Evolutionary conservation across 441 rosid species (phyloP).

Genomic region (Erodium moschatum): DNA sequence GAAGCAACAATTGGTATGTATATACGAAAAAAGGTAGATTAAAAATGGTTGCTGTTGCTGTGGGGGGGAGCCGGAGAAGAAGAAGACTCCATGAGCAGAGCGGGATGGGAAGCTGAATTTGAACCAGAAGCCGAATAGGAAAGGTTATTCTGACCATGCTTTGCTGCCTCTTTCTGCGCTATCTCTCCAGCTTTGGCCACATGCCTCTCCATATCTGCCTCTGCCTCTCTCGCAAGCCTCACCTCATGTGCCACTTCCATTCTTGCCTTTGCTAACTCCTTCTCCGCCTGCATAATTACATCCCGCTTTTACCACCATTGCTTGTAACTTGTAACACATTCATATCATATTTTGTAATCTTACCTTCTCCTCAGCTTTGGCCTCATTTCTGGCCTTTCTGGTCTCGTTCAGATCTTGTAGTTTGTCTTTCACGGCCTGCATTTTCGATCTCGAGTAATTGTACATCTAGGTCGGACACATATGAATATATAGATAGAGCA

Average conservation of each 20-base stretch:
- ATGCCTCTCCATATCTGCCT: constrained; percentile 43
- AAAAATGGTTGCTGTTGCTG: not conserved
- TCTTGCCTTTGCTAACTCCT: constrained; percentile 35
- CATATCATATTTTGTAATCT: no score
- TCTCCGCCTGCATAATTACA: constrained; percentile 42
- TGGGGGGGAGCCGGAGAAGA: not conserved
- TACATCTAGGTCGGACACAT: no score
- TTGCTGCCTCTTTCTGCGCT: constrained; percentile 24
- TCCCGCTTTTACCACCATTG: no score
- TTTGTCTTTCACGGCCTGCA: constrained; percentile 43
- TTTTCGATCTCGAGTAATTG: no score
- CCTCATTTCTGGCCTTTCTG: constrained; percentile 39
- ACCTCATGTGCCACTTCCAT: constrained; percentile 42
- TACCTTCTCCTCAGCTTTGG: constrained; percentile 39
- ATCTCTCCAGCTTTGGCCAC: constrained; percentile 32
- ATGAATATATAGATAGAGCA: no score
- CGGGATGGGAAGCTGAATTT: not conserved
- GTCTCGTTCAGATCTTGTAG: constrained; percentile 28
- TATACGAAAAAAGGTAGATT: no score
- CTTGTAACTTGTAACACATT: no score
- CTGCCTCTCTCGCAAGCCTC: constrained; percentile 42
- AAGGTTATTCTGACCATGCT: constrained; percentile 11
- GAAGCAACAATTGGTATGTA: no score
- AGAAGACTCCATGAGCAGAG: not conserved
- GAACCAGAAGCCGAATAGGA: not conserved